phyloP scores from a whole-genome alignment of 2,329 filamentous ascomycete genomes.

The Sclerotinia minor region DNA sequence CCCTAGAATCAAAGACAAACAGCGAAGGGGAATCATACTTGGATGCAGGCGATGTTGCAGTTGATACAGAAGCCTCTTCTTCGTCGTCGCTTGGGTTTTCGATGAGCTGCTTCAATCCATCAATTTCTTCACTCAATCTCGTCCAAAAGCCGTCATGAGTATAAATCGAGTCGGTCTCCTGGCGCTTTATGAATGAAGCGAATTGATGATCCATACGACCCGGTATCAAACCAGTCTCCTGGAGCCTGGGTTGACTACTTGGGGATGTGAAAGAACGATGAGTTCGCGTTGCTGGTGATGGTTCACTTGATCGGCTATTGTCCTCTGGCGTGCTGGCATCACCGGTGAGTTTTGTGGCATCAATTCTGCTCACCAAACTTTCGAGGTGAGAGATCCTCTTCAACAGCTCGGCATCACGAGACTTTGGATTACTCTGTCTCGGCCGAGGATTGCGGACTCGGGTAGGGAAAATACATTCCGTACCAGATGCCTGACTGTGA shows the following conservation, averaged over 20 bases:
- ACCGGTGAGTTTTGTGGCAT: conserved; percentile 16
- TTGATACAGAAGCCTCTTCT: conserved; percentile 14
- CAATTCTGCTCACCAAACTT: conserved; percentile 25
- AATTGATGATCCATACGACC: conserved; percentile 20
- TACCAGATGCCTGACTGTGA: conserved; percentile 6
- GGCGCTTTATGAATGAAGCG: conserved; percentile 21
- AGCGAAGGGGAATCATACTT: conserved; percentile 19
- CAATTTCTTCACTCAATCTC: conserved; percentile 23
- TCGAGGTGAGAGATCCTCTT: conserved; percentile 26
- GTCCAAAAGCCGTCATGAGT: conserved; percentile 23
- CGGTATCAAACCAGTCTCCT: background rate
- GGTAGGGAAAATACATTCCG: conserved; percentile 25
- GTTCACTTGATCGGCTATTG: conserved; percentile 6
- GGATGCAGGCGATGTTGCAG: conserved; percentile 6
- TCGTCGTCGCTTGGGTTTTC: conserved; percentile 22
- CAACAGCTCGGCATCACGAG: conserved; percentile 26
- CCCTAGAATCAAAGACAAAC: conserved; percentile 18
- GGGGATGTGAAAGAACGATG: conserved; percentile 11
- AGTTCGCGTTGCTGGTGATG: conserved; percentile 14
- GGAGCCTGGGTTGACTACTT: background rate
- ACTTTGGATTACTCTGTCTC: conserved; percentile 17
- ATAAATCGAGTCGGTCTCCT: conserved; percentile 23
- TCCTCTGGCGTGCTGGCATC: background rate
- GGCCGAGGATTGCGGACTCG: conserved; percentile 17
- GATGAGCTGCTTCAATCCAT: conserved; percentile 23